Base-by-base conservation (phyloP, 139 green algal genomes). In the Coelastrella sp. region DNA sequence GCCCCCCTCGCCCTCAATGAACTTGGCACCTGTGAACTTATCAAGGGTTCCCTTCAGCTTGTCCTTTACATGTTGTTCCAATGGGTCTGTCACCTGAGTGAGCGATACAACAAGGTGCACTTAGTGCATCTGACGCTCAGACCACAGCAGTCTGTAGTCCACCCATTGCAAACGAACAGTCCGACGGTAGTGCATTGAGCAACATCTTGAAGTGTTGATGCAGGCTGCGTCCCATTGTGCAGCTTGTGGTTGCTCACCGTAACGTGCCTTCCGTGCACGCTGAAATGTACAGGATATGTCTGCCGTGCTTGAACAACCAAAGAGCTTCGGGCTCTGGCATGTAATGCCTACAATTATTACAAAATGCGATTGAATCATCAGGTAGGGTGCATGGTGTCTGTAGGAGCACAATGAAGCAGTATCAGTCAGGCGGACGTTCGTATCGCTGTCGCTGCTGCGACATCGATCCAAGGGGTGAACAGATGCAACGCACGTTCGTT, bases 1-100 rank as follows among this genome's bases (percentile, higher is more conserved):
- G 56, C 84, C 84, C 10, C 84, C 84, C 72, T 89, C 84, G 4
- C 65, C 70, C 70, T 89, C 84, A 8, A 89, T 61, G 70, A 70
- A 89, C 59, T 24, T 24, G 19, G 65, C 84, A 25, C 84, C 84
- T 7, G 15, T 78, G 63, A 87, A 63, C 63, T 79, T 78, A 27
- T 73, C 65, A 8, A 87, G 63, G 7, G 82, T 27, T 0, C 6
- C 14, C 7, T n/a, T 9, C 15, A 87, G 82, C 63, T 65, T 63
- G 27, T 87, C 22, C 35, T 63, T 78, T 25, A 87, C 82, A 20
- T 49, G 27, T 17, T 10, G 25, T 65, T 87, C 82, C 63, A 87
- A 65, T 15, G 56, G 17, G 1, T 78, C 27, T 27, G 63, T 78
- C 63, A 87, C 82, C 25, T 78, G 63, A 70, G 35, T 49, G 35